Conservation (phyloP, 2,329 filamentous ascomycete species). For the Verticillium tricorpus region DNA sequence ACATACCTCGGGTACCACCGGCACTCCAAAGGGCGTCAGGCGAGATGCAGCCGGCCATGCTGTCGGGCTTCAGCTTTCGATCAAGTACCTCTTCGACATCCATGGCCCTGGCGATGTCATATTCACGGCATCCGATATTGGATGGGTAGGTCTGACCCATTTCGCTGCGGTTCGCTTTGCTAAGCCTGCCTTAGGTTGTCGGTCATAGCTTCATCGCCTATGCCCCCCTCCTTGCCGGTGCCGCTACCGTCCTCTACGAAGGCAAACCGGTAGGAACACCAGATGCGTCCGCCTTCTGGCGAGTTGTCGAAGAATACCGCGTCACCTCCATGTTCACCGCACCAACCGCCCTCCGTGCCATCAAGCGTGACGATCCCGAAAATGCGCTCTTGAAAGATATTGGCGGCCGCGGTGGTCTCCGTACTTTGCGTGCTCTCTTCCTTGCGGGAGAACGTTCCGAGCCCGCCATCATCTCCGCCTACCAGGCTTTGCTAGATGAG, state of each 20-base stretch:
- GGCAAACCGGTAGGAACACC: constrained; percentile 92
- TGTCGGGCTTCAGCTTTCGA: constrained; percentile 76
- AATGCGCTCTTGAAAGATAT: constrained; percentile 60
- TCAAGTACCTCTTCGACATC: constrained; percentile 78
- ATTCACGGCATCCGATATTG: constrained; percentile 78
- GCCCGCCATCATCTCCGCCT: constrained; percentile 76
- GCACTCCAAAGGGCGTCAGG: constrained; percentile 76
- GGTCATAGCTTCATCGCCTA: constrained; percentile 80
- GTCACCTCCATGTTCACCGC: constrained; percentile 84
- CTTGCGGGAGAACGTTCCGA: constrained; percentile 87
- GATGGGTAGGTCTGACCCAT: constrained; percentile 58
- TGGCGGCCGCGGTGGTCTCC: constrained; percentile 67
- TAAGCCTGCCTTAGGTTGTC: constrained; percentile 35
- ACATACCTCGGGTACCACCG: constrained; percentile 82
- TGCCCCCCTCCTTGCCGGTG: constrained; percentile 77
- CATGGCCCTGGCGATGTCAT: constrained; percentile 75
- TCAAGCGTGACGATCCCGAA: constrained; percentile 78
- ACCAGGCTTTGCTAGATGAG: constrained; percentile 65
- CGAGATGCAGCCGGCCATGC: constrained; percentile 83
- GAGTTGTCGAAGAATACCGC: constrained; percentile 77
- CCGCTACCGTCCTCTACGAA: constrained; percentile 84
- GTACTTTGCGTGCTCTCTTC: constrained; percentile 69
- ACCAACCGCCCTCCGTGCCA: constrained; percentile 80
- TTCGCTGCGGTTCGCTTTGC: not conserved
- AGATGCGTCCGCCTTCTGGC: constrained; percentile 83